These are phyloP conservation scores for Leptoxyphium fumago DNA, from an alignment of 2,329 filamentous ascomycete species.

Conservation along the genomic window DNA sequence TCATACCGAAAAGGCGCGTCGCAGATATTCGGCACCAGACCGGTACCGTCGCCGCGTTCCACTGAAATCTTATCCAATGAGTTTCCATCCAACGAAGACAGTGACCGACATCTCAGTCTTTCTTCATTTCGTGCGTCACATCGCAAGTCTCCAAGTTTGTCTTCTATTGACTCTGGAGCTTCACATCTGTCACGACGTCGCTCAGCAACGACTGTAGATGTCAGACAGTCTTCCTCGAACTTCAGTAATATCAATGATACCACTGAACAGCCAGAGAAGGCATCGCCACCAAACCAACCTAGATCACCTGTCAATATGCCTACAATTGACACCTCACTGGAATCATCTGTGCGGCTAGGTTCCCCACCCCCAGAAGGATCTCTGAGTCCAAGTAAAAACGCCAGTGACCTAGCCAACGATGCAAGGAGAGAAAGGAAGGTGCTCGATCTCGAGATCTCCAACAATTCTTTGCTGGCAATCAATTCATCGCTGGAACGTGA, in stretches of 20 bases:
- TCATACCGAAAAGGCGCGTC: conserved; percentile 36
- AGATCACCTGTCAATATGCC: conserved; percentile 9
- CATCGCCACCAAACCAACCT: neutral
- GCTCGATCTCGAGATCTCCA: conserved; percentile 89
- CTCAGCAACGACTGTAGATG: conserved; percentile 12
- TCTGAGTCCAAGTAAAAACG: conserved; percentile 28
- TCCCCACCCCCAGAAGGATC: conserved; percentile 10
- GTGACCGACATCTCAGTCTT: conserved; percentile 1
- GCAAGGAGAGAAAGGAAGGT: conserved; percentile 88
- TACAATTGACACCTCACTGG: conserved; percentile 15
- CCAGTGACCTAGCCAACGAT: conserved; percentile 63
- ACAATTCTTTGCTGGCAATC: conserved; percentile 86
- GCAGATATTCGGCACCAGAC: conserved; percentile 27
- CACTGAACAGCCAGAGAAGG: neutral
- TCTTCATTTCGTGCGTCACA: conserved; percentile 8
- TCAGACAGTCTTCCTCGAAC: neutral
- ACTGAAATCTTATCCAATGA: neutral
- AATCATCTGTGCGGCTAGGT: conserved; percentile 2
- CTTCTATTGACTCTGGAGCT: conserved; percentile 29
- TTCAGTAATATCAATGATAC: neutral
- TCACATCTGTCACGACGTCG: conserved; percentile 18
- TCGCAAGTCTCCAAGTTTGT: conserved; percentile 25
- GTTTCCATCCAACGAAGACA: neutral
- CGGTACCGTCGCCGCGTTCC: conserved; percentile 1
- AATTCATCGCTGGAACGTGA: conserved; percentile 86